Evolutionary conservation across 2,329 filamentous ascomycete species (phyloP).

Genomic region (Cladosporium halotolerans): DNA sequence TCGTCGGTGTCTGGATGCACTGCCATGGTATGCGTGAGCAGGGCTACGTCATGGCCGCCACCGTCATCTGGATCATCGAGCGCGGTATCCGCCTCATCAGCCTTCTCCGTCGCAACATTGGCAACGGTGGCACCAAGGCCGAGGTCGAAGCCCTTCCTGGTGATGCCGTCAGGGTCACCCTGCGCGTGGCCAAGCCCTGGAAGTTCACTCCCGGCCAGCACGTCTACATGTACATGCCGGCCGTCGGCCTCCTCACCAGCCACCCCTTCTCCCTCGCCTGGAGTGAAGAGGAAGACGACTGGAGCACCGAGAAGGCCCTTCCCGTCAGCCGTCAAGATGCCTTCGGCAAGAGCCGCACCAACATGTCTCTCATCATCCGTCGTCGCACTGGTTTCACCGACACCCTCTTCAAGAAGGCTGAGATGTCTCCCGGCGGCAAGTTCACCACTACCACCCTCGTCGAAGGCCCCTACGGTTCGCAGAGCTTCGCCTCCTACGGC

Average conservation of each 20-base stretch:
- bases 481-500: slow-evolving; percentile 85
- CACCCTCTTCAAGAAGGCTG: slow-evolving; percentile 66
- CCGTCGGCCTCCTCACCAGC: slow-evolving; percentile 64
- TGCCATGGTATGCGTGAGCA: slow-evolving; percentile 53
- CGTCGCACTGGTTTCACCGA: slow-evolving; percentile 85
- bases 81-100: slow-evolving; percentile 54
- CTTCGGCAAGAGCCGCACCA: slow-evolving; percentile 43
- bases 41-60: slow-evolving; percentile 54
- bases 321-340: slow-evolving; percentile 48
- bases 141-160: slow-evolving; percentile 70
- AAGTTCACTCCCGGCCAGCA: slow-evolving; percentile 69
- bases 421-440: slow-evolving; percentile 44
- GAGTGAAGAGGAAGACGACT: slow-evolving; percentile 56
- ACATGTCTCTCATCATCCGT: slow-evolving; percentile 76
- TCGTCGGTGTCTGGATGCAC: slow-evolving; percentile 63
- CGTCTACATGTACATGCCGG: slow-evolving; percentile 71
- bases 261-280: slow-evolving; percentile 76
- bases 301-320: slow-evolving; percentile 38
- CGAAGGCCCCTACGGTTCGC: slow-evolving; percentile 79
- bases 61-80: slow-evolving; percentile 63
- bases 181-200: slow-evolving; percentile 72
- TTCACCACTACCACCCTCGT: slow-evolving; percentile 66
- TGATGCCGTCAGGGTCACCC: slow-evolving; percentile 66
- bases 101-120: slow-evolving; percentile 60
- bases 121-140: slow-evolving; percentile 59